Evolutionary conservation across 768 basidiomycete genomes (phyloP).

Genomic region (Agaricus subrufescens): DNA sequence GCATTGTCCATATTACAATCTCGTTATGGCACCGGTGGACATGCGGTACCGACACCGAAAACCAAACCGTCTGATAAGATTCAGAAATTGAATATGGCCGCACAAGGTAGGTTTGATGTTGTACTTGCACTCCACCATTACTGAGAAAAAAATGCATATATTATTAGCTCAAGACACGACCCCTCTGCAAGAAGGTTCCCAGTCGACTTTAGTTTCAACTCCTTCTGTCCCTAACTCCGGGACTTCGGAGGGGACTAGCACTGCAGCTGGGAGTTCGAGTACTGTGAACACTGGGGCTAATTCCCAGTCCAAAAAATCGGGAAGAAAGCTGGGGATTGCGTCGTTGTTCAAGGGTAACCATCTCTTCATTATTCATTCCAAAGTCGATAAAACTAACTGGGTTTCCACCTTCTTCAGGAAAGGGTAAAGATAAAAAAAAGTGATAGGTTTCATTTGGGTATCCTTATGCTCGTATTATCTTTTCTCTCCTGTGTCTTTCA

Average conservation of each 20-base stretch:
- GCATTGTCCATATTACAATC: constrained; percentile 31
- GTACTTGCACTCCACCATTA: too few relatives aligned
- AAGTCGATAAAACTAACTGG: not conserved
- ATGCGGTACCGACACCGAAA: constrained; percentile 25
- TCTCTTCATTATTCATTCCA: not conserved
- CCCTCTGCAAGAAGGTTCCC: not conserved
- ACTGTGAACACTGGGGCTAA: not conserved
- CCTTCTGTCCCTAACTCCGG: not conserved
- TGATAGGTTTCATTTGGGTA: not conserved
- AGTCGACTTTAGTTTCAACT: not conserved
- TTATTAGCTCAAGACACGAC: not conserved
- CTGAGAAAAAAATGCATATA: not conserved
- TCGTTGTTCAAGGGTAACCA: constrained; percentile 20
- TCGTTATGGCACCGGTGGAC: constrained; percentile 27
- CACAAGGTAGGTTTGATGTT: not conserved
- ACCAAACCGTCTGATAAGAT: constrained; percentile 13
- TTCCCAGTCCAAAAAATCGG: not conserved
- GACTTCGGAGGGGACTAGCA: constrained; percentile 7
- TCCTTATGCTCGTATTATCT: not conserved
- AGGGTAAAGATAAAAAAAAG: constrained; percentile 8
- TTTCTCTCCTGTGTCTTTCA: not conserved
- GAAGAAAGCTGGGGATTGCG: constrained; percentile 8
- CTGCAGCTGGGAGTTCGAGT: constrained; percentile 8
- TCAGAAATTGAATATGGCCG: not conserved
- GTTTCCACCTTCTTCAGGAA: not conserved